phyloP scores from a whole-genome alignment of 768 basidiomycete genomes.

The Boletus subparvulus region DNA sequence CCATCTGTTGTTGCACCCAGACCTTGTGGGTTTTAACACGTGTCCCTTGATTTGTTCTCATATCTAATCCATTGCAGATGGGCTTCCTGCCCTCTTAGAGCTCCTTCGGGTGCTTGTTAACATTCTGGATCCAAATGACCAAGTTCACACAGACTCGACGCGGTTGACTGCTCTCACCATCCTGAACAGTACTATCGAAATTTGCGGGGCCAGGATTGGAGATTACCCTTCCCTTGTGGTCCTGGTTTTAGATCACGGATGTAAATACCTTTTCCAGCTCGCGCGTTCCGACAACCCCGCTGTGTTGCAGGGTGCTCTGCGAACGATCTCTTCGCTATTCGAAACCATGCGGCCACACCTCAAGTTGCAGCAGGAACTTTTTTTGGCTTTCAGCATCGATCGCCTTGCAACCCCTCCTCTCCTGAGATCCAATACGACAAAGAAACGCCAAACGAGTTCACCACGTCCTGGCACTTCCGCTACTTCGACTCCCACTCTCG shows the following conservation, averaged over 20 bases:
- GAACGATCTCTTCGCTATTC: conserved; percentile 85
- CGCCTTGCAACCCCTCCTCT: conserved; percentile 65
- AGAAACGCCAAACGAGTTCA: conserved; percentile 40
- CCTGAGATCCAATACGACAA: conserved; percentile 28
- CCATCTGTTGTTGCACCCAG: conserved; percentile 13
- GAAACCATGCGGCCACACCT: conserved; percentile 82
- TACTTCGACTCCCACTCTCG: conserved; percentile 43
- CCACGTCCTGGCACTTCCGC: conserved; percentile 54
- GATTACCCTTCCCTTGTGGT: conserved; percentile 74
- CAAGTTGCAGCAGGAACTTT: conserved; percentile 94
- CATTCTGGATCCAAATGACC: conserved; percentile 91
- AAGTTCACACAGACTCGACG: conserved; percentile 95
- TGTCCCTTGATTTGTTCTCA: background rate
- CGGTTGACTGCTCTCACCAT: conserved; percentile 85
- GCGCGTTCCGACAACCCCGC: conserved; percentile 85
- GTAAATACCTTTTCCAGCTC: conserved; percentile 96
- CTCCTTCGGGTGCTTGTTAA: conserved; percentile 92
- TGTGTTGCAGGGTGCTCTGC: conserved; percentile 77
- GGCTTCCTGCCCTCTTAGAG: conserved; percentile 89
- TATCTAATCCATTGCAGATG: conserved; percentile 48
- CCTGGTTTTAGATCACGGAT: conserved; percentile 84
- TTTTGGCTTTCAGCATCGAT: conserved; percentile 91
- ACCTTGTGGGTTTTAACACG: conserved; percentile 21
- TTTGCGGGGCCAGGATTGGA: conserved; percentile 72
- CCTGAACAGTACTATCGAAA: conserved; percentile 85